These are phyloP conservation scores for Melastoma candidum DNA, from an alignment of 441 rosid species.

Conservation along the genomic window DNA sequence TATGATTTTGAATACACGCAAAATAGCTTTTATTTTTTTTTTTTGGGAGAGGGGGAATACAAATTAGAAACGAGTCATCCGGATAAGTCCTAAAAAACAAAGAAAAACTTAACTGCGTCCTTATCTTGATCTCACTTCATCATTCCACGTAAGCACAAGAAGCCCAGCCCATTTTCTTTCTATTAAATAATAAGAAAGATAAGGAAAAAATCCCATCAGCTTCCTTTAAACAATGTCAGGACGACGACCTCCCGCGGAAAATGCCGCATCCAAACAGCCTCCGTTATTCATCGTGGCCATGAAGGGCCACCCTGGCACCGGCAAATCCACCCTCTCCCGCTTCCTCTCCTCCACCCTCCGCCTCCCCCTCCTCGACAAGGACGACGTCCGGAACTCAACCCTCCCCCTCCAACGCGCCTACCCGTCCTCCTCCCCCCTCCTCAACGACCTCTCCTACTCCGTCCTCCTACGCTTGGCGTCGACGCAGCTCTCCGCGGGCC, in stretches of 20 bases:
- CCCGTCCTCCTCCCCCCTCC: conserved; percentile 16
- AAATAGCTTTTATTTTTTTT: too few relatives aligned
- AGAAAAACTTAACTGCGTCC: too few relatives aligned
- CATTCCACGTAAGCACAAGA: too few relatives aligned
- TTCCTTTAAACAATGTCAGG: neutral
- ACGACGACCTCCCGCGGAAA: neutral
- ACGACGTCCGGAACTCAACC: conserved; percentile 55
- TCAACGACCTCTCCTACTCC: conserved; percentile 43
- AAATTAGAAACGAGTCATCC: too few relatives aligned
- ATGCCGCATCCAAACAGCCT: neutral
- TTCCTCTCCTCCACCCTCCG: conserved; percentile 37
- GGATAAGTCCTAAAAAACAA: too few relatives aligned
- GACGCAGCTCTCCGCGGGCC: conserved; percentile 45
- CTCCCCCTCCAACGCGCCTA: conserved; percentile 22
- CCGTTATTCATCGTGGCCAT: conserved; percentile 36
- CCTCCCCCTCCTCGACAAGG: conserved; percentile 61
- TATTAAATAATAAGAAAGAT: too few relatives aligned
- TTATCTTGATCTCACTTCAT: too few relatives aligned
- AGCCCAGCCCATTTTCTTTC: too few relatives aligned
- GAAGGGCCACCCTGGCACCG: conserved; percentile 71
- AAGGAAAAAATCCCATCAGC: neutral
- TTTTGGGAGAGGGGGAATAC: too few relatives aligned
- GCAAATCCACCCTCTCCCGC: conserved; percentile 45
- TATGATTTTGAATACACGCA: too few relatives aligned
- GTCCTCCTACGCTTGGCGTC: conserved; percentile 35